Evolutionary conservation across 2,329 filamentous ascomycete genomes (phyloP).

Genomic region (Trichophyton mentagrophytes): DNA sequence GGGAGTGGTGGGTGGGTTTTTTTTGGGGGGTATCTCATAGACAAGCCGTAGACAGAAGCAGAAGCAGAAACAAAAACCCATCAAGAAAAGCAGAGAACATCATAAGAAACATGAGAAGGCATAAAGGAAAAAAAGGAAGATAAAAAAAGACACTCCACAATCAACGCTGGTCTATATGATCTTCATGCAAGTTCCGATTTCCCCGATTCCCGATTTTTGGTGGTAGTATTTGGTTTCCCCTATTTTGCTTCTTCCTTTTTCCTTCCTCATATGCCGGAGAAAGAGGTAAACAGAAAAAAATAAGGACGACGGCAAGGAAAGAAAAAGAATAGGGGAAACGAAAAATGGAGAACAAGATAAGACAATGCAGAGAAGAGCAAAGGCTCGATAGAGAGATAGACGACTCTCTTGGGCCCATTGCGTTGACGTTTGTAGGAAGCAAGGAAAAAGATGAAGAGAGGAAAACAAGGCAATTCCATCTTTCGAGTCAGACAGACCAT

Average conservation of each 20-base stretch:
- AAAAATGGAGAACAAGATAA: conserved; percentile 5
- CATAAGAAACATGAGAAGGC: background rate
- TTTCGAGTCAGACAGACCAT: background rate
- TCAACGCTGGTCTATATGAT: conserved; percentile 41
- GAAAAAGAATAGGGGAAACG: background rate
- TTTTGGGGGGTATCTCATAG: background rate
- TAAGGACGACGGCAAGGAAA: conserved; percentile 1
- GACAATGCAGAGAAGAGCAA: background rate
- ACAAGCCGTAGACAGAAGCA: conserved; percentile 2
- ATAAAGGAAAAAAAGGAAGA: background rate
- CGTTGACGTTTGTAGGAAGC: background rate
- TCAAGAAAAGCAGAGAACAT: background rate
- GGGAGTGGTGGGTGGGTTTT: background rate
- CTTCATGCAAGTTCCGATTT: conserved; percentile 18
- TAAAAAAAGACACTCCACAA: conserved; percentile 5
- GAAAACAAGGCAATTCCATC: background rate
- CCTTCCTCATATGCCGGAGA: background rate
- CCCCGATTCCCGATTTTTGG: background rate
- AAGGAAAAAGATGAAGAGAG: background rate
- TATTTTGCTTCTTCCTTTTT: background rate
- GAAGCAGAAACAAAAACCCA: conserved; percentile 1
- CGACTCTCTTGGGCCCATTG: background rate
- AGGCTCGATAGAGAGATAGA: background rate
- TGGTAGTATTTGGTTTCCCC: conserved; percentile 7
- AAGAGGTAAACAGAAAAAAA: conserved; percentile 10